Evolutionary conservation across 2,329 filamentous ascomycete species (phyloP), one percentile per base, ranked within the genome.

Genomic region (Sclerotinia subarctica): DNA sequence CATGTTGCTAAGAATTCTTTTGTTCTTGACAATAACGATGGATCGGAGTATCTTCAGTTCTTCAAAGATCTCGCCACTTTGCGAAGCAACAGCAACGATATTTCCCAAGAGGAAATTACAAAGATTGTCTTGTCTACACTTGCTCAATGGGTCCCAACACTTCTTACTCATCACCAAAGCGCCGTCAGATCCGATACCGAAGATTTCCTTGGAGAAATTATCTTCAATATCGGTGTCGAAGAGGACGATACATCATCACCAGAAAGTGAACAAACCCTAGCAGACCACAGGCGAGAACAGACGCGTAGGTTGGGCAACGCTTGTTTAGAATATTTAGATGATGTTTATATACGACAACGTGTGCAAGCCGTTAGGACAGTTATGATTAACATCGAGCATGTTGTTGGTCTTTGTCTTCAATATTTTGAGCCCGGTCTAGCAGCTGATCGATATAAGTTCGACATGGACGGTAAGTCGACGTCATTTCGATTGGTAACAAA

Each of bases 151-250:
- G 83, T 79, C 5, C 85, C 85, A 11, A 79, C 80, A 1, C 75
- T 87, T 19, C 80, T 87, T 29, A 80, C 83, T n/a, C 83, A 83
- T 70, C 80, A 78, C 10, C 83, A 85, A 54, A 76, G 75, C 42
- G 70, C 73, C 4, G 80, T 86, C 32, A 79, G 84, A 46, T 75
- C 76, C 46, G 78, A 77, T 54, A 83, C 83, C 0, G 73, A 75
- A 47, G 71, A 71, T 5, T 75, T 75, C 44, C 69, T 77, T 26
- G 53, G 64, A 10, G 69, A 74, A 6, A 49, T 72, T 21, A 67
- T 77, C 32, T 68, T 76, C 47, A 60, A 59, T 7, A 58, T 69
- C 29, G 69, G 69, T 26, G 58, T 68, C 3, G 69, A 73, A 17
- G 52, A 67, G 21, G 66, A 71, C 26, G 66, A 70, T 46, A 69